These are phyloP conservation scores for Macrophomina tecta DNA, from an alignment of 2,329 filamentous ascomycete genomes.

Conservation along the genomic window DNA sequence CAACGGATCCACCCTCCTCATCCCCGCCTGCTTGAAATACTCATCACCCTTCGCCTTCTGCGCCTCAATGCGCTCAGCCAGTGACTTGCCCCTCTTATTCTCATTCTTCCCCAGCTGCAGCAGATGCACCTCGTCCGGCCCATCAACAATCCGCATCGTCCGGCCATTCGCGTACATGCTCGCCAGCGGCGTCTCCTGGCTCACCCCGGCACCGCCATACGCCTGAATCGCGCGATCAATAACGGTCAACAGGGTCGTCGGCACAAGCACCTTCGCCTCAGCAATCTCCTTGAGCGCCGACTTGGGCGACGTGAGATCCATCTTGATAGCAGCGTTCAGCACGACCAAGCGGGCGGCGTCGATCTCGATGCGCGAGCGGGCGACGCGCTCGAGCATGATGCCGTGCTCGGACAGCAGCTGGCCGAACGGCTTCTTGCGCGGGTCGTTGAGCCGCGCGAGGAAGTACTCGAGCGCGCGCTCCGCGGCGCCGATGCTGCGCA, in stretches of 20 bases:
- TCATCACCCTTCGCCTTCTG: slow-evolving; percentile 71
- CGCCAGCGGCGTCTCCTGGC: slow-evolving; percentile 89
- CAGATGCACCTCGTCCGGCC: slow-evolving; percentile 89
- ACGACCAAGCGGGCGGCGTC: slow-evolving; percentile 89
- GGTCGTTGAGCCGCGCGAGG: slow-evolving; percentile 92
- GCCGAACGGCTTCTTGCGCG: slow-evolving; percentile 87
- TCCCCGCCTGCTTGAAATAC: slow-evolving; percentile 66
- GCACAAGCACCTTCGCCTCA: slow-evolving; percentile 91
- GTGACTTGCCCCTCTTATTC: slow-evolving; percentile 70
- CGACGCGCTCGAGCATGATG: slow-evolving; percentile 94
- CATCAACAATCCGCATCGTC: slow-evolving; percentile 86
- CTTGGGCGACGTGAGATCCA: slow-evolving; percentile 89
- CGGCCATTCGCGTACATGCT: slow-evolving; percentile 78
- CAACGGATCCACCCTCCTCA: slow-evolving; percentile 22
- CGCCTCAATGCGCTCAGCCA: slow-evolving; percentile 65
- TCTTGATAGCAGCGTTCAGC: slow-evolving; percentile 92
- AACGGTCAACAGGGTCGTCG: slow-evolving; percentile 79
- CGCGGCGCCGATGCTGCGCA: slow-evolving; percentile 90
- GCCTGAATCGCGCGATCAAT: slow-evolving; percentile 95
- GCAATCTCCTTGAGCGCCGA: slow-evolving; percentile 91
- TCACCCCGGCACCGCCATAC: slow-evolving; percentile 88
- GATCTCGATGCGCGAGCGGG: slow-evolving; percentile 89
- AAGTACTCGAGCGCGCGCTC: slow-evolving; percentile 94
- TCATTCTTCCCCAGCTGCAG: slow-evolving; percentile 81
- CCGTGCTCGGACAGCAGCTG: slow-evolving; percentile 87